Evolutionary conservation across 176 grass and related monocot species (phyloP), one percentile per base, ranked within the genome.

Genomic region (Carex kokanica): DNA sequence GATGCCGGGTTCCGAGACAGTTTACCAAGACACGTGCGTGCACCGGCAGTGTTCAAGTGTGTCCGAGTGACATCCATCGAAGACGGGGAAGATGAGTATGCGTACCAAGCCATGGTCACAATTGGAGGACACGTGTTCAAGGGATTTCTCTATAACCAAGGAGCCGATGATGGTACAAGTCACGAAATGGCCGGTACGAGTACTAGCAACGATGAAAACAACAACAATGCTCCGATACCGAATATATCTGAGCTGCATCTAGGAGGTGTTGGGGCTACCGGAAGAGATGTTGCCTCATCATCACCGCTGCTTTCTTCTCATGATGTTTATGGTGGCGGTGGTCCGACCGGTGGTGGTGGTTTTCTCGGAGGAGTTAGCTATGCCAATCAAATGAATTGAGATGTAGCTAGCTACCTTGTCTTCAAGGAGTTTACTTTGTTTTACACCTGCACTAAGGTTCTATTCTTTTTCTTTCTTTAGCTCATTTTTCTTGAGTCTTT

Each of bases 51-150:
- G 80, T 99, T 99, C 89, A 90, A 88, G 78, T 99, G 97, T 84
- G 97, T 99, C 10, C 89, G 91, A 7, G 89, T 99, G 78, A 91
- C 91, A 55, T 90, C 97, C 60, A 75, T 99, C 2, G 93, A 99
- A 12, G 91, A 89, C 55, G 78, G 89, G 43, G 70, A 79, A 66
- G 89, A 82, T 58, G 88, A 99, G 89, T 91, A 90, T n/a, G 97
- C 97, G 41, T 99, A 99, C 89, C 97, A 95, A 79, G 93, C 93
- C 14, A 83, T 85, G 56, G 93, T 99, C 57, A 91, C 81, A 82
- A 99, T 99, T 85, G 92, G 92, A 49, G 97, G 97, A 6, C 97
- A 93, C 43, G 67, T 93, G 58, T 99, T 99, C 93, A 86, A 92
- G 85, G 97, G 97, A 1, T 91, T 99, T 38, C 89, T 99, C 45